These are phyloP conservation scores for Coemansia sp. DNA, from an alignment of 192 early-diverging fungal genomes.

Conservation along the genomic window DNA sequence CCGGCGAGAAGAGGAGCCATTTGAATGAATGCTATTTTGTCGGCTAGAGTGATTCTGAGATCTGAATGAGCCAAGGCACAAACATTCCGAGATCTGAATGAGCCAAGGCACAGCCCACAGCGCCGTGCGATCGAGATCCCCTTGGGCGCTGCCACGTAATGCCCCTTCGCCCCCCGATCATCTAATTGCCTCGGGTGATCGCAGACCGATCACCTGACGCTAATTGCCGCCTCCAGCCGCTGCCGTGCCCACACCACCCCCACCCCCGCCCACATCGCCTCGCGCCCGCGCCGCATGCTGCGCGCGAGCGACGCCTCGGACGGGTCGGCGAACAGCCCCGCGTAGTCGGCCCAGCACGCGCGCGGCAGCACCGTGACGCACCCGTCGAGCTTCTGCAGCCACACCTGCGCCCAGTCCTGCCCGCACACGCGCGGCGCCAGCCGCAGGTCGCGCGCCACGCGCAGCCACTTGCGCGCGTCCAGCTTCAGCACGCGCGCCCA, in stretches of 20 bases:
- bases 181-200: background rate
- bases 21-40: background rate
- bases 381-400: slow-evolving; percentile 90
- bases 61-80: too few species aligned
- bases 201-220: slow-evolving; percentile 8
- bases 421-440: slow-evolving; percentile 71
- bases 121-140: too few species aligned
- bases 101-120: too few species aligned
- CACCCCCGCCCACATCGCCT: slow-evolving; percentile 72
- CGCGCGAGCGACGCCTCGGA: slow-evolving; percentile 49
- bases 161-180: too few species aligned
- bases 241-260: slow-evolving; percentile 71
- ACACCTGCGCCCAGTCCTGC: slow-evolving; percentile 78
- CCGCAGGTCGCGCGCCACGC: slow-evolving; percentile 71
- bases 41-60: background rate
- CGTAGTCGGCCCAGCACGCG: slow-evolving; percentile 58
- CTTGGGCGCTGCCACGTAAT: too few species aligned
- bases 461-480: slow-evolving; percentile 82
- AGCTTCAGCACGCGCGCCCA: slow-evolving; percentile 80
- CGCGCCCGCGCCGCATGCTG: slow-evolving; percentile 59
- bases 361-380: slow-evolving; percentile 76
- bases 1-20: slow-evolving; percentile 53
- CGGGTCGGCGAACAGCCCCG: slow-evolving; percentile 63
- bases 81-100: too few species aligned
- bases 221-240: slow-evolving; percentile 68